Conservation (phyloP, 192 early-diverging fungal genomes). For the Backusella tarrabulga region DNA sequence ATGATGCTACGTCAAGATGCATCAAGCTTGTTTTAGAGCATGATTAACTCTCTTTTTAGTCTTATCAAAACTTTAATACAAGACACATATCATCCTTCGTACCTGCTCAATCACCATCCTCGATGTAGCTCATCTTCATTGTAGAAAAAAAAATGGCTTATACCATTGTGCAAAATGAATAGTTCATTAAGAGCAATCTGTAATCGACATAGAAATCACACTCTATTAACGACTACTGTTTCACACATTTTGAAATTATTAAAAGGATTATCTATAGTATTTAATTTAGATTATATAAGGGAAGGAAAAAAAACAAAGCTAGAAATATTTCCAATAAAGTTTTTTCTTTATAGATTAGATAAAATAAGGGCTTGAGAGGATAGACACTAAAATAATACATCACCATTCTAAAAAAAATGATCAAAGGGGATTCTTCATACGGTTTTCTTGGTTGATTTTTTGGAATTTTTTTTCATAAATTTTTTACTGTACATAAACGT, state of each 20-base stretch:
- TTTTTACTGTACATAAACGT: not conserved
- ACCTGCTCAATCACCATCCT: not conserved
- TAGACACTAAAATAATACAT: not conserved
- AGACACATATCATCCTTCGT: not conserved
- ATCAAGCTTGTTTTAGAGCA: not conserved
- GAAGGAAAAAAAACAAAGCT: not conserved
- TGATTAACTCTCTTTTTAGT: not conserved
- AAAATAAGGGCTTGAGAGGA: not conserved
- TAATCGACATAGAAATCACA: not conserved
- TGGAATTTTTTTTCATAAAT: not conserved
- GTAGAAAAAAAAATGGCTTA: not conserved
- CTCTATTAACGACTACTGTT: not conserved
- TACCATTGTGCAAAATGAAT: not conserved
- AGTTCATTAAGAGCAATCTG: not conserved
- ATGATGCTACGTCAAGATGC: not conserved
- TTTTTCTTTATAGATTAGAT: not conserved
- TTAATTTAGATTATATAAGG: conserved; percentile 3
- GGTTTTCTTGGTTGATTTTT: not conserved
- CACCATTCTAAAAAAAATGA: not conserved
- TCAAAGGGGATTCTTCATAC: not conserved
- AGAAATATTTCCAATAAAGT: not conserved
- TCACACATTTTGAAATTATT: not conserved
- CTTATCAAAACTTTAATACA: not conserved
- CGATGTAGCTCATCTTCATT: not conserved
- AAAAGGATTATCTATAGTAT: not conserved